phyloP scores from a whole-genome alignment of 148 eudicot genomes.

The Rhododendron vialii region DNA sequence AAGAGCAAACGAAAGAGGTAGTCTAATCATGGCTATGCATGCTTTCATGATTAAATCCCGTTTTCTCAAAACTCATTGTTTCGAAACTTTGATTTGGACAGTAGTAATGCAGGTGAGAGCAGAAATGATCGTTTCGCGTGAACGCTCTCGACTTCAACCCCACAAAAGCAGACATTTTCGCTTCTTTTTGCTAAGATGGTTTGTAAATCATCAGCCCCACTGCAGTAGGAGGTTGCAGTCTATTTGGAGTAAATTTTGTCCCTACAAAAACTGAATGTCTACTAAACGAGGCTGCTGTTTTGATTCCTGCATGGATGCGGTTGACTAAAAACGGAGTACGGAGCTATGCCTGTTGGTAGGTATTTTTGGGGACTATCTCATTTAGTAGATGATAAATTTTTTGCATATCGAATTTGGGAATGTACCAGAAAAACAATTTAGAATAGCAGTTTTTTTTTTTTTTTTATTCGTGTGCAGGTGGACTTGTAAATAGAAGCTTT shows the following conservation, averaged over 20 bases:
- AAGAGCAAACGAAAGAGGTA: slow-evolving; percentile 96
- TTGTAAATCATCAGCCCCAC: not conserved
- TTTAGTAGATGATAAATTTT: not conserved
- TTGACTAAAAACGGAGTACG: not conserved
- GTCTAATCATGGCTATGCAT: not conserved
- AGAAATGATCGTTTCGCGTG: slow-evolving; percentile 23
- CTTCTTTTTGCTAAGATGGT: not conserved
- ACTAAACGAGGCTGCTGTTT: not conserved
- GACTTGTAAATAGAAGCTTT: not conserved
- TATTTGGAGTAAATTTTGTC: not conserved
- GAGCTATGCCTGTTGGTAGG: not conserved
- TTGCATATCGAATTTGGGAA: not conserved
- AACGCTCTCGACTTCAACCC: slow-evolving; percentile 4
- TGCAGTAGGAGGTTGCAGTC: not conserved
- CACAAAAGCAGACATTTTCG: not conserved
- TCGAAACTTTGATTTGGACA: slow-evolving; percentile 17
- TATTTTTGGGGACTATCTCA: not conserved
- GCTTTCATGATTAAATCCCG: not conserved
- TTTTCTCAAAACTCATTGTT: not conserved
- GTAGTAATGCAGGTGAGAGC: slow-evolving; percentile 39
- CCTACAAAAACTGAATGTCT: not conserved
- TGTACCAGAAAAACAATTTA: not conserved
- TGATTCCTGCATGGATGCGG: slow-evolving; percentile 3
- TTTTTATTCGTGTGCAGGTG: not conserved
- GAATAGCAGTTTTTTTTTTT: not conserved